Evolutionary conservation across 345 rosid species (phyloP).

Genomic region (Salix suchowensis): DNA sequence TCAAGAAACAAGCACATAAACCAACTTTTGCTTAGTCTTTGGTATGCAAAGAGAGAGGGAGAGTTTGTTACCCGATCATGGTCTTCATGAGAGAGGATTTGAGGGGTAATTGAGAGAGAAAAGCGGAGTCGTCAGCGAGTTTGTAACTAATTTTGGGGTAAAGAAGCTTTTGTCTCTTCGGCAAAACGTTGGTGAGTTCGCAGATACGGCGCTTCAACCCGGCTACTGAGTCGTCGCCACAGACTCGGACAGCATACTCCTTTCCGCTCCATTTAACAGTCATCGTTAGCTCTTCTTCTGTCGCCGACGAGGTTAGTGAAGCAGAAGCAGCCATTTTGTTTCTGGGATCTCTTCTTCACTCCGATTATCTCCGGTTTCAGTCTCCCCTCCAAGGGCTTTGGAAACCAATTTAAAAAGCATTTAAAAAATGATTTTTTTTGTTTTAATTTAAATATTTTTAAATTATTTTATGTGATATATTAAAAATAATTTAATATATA

Average conservation of each 20-base stretch:
- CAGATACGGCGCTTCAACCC: slow-evolving; percentile 92
- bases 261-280: slow-evolving; percentile 87
- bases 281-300: slow-evolving; percentile 78
- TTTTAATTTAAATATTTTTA: no score
- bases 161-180: slow-evolving; percentile 92
- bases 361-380: not conserved
- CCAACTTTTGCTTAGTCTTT: not conserved
- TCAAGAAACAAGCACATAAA: not conserved
- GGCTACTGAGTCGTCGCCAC: slow-evolving; percentile 83
- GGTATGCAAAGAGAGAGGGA: not conserved
- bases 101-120: slow-evolving; percentile 72
- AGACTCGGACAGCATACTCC: slow-evolving; percentile 77
- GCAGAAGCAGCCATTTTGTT: not conserved
- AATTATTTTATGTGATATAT: no score
- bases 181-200: slow-evolving; percentile 71
- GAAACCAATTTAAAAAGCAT: no score
- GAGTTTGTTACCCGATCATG: slow-evolving; percentile 64
- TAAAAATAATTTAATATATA: no score
- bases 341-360: not conserved
- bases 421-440: no score
- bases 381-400: no score
- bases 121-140: slow-evolving; percentile 70
- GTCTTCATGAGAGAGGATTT: slow-evolving; percentile 90
- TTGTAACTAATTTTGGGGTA: slow-evolving; percentile 84
- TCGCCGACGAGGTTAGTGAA: slow-evolving; percentile 29